Percentiles rank a stretch among this genome's conserved stretches.
phyloP scores from a whole-genome alignment of 192 early-diverging fungal species.

The Linnemannia zychae region DNA sequence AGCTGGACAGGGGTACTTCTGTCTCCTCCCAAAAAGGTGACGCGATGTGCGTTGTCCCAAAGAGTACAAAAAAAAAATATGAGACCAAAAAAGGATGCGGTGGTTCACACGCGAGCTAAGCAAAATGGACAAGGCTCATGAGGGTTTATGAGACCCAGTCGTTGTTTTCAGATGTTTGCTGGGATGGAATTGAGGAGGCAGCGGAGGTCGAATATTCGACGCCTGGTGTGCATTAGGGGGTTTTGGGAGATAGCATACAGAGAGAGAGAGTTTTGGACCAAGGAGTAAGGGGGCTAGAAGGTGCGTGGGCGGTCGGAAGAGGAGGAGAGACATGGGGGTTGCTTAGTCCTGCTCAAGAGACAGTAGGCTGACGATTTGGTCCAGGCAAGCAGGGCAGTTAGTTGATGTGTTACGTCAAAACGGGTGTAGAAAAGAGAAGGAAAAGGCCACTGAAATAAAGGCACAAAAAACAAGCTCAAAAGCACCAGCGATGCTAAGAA shows the following conservation, averaged over 20 bases:
- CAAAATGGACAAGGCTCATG: neutral
- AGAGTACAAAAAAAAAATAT: neutral
- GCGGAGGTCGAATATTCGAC: constrained; percentile 6
- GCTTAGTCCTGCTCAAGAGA: neutral
- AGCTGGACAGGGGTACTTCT: neutral
- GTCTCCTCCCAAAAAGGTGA: neutral
- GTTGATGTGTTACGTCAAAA: neutral
- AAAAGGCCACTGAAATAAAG: too few relatives aligned
- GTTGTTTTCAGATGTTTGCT: neutral
- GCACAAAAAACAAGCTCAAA: neutral
- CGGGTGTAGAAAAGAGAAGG: neutral
- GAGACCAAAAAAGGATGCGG: neutral
- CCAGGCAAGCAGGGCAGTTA: neutral
- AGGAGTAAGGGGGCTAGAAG: neutral
- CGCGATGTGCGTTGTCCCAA: neutral
- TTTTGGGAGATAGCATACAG: too few relatives aligned
- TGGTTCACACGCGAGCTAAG: neutral
- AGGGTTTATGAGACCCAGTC: neutral
- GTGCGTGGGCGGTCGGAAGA: neutral
- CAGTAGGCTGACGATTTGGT: neutral
- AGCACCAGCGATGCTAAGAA: neutral
- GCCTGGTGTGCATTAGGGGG: neutral
- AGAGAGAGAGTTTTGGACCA: neutral
- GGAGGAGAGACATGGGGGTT: neutral
- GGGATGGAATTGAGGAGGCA: neutral